Evolutionary conservation across 2,329 filamentous ascomycete genomes (phyloP), one percentile per base, ranked within the genome.

Genomic region (Aschersonia sp.): DNA sequence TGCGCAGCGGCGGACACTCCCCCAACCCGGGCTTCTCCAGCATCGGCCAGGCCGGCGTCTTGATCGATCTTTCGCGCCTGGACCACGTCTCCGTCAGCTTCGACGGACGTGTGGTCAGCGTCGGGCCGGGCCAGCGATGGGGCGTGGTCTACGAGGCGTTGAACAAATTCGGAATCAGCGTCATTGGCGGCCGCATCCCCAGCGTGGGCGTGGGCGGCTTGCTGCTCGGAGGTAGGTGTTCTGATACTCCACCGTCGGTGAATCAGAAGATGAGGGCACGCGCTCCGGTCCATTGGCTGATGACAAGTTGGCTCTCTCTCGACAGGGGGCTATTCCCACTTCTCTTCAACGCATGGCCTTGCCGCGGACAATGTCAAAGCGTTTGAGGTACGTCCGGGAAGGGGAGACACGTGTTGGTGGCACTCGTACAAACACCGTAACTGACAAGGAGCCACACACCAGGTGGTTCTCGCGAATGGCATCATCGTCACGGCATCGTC

Each of bases 201-300:
- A 45, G 48, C 8, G 54, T 60, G 32, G 59, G 57, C 11, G 57
- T 60, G 11, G 54, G 50, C 4, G 59, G 57, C 33, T 31, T 49
- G 32, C 4, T 53, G 44, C 47, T 50, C 9, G 47, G 50, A 35
- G 50, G 73, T 32, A 76, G 76, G 0, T 71, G 0, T 71, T 78
- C 12, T 46, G 31, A 6, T 49, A 12, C 9, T 39, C 12, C 35
- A 39, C 35, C 12, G 35, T 12, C 35, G 12, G 35, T 12, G 12
- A 39, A 39, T 39, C 12, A 22, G 22, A 22, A 22, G 22, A 22
- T 4, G 4, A 22, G 22, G 22, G 22, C 22, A 22, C 22, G 22
- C 22, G 22, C 22, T n/a, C n/a, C 22, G 22, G 22, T 22, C 22
- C 22, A 22, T 22, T 22, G 22, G 35, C 12, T 39, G 35, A 39